Conservation (phyloP, 2,329 filamentous ascomycete genomes). For the Hymenoscyphus infarciens region DNA sequence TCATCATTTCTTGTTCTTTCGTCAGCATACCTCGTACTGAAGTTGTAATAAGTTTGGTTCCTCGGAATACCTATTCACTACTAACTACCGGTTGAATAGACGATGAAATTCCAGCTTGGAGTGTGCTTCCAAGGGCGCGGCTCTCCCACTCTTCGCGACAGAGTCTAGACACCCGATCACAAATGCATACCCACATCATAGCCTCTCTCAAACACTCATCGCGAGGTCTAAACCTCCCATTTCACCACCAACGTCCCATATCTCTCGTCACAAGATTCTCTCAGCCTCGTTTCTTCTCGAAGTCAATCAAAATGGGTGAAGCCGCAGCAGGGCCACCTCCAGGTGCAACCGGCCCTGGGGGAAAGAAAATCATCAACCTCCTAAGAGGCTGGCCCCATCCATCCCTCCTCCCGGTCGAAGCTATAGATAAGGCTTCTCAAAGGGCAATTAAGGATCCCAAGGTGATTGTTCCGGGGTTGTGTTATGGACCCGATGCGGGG, state of each 20-base stretch:
- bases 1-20: neutral
- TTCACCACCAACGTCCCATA: too few relatives aligned
- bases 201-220: neutral
- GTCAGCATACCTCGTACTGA: neutral
- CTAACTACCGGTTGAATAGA: too few relatives aligned
- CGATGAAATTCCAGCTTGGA: too few relatives aligned
- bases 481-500: conserved; percentile 77
- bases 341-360: too few relatives aligned
- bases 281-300: neutral
- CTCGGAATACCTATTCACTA: too few relatives aligned
- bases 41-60: neutral
- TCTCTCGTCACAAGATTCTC: too few relatives aligned
- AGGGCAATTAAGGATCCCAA: conserved; percentile 57
- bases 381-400: conserved; percentile 63
- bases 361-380: conserved; percentile 52
- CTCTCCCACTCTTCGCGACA: neutral
- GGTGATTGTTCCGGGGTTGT: conserved; percentile 60
- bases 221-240: neutral
- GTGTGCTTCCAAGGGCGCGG: neutral
- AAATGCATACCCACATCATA: neutral
- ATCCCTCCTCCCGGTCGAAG: conserved; percentile 36
- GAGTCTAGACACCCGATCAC: too few relatives aligned
- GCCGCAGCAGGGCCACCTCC: neutral
- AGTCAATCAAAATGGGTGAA: conserved; percentile 2
- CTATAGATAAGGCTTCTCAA: conserved; percentile 42